These are phyloP conservation scores for Fusarium secorum DNA, from an alignment of 2,329 filamentous ascomycete genomes.

Conservation along the genomic window DNA sequence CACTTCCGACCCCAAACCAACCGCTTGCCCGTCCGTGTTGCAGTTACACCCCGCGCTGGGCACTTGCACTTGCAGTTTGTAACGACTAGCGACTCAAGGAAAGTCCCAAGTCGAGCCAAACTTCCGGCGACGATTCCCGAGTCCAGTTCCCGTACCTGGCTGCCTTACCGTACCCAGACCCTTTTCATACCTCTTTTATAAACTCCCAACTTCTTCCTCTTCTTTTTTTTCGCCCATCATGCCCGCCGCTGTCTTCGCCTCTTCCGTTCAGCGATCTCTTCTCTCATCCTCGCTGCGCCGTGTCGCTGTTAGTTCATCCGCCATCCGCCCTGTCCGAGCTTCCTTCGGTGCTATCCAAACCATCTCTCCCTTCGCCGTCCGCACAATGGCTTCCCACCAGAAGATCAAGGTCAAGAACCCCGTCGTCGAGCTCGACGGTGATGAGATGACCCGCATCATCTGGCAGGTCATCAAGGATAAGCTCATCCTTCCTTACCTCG, in stretches of 20 bases:
- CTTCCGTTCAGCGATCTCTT: slow-evolving; percentile 44
- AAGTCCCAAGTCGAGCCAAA: slow-evolving; percentile 15
- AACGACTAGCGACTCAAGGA: neutral
- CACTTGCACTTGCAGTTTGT: slow-evolving; percentile 24
- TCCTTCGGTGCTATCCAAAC: slow-evolving; percentile 58
- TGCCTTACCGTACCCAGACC: slow-evolving; percentile 10
- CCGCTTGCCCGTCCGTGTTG: slow-evolving; percentile 15
- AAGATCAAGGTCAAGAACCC: slow-evolving; percentile 99
- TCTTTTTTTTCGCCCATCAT: slow-evolving; percentile 40
- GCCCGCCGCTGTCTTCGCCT: slow-evolving; percentile 42
- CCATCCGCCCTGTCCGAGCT: slow-evolving; percentile 46
- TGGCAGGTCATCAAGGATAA: slow-evolving; percentile 99
- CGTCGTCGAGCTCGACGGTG: slow-evolving; percentile 94
- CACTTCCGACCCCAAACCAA: slow-evolving; percentile 30
- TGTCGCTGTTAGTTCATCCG: slow-evolving; percentile 37
- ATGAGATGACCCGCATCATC: slow-evolving; percentile 98
- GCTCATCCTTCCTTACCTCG: slow-evolving; percentile 95
- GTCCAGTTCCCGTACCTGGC: slow-evolving; percentile 28
- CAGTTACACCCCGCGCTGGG: slow-evolving; percentile 12
- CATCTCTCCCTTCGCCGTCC: slow-evolving; percentile 69
- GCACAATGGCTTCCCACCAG: slow-evolving; percentile 64
- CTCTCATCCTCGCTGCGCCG: slow-evolving; percentile 44
- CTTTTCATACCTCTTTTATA: slow-evolving; percentile 41
- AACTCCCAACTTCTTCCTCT: slow-evolving; percentile 31
- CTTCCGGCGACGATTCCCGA: slow-evolving; percentile 36